Evolutionary conservation across 139 green algal species (phyloP), one percentile per base, ranked within the genome.

Genomic region (Micractinium sp.): DNA sequence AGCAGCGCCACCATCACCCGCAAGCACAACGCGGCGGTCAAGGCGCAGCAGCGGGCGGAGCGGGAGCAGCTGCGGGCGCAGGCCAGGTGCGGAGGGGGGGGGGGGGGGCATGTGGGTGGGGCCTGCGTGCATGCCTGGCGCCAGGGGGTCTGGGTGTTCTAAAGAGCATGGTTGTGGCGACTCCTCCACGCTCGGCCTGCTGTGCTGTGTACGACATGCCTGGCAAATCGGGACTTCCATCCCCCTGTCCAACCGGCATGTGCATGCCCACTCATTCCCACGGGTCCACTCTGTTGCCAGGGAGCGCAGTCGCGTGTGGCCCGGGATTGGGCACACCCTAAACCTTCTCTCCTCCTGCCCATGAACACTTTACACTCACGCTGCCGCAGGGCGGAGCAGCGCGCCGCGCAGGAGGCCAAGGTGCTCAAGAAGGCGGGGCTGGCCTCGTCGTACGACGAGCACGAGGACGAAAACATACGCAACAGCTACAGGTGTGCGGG

Each of bases 401-500:
- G 69, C 2, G 90, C 90, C 25, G 90, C 90, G 56, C 87, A 91
- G 76, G 90, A 93, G 77, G 82, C 88, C 60, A 93, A 93, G 82
- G 82, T 93, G 36, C 77, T 93, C 33, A 87, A 83, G 39, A 79
- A 85, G 67, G 90, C 90, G 71, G 90, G 90, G 15, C 87, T 93
- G 85, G 77, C 31, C 19, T 66, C 29, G 3, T 20, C 82, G 25
- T 67, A 71, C 71, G 87, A 77, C 19, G 90, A 92, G 61, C 23
- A 75, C 53, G 56, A 78, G 29, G 87, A 91, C 31, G 86, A 90
- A 31, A 86, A n/a, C 77, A 69, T 86, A 16, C 76, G 86, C 36
- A 47, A 73, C 61, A 71, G 33, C 66, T 87, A 82, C 87, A 82
- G 81, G 87, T 87, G 79, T 5, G 66, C 0, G 29, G 74, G n/a